A percentile compares a stretch with the other conserved stretches of the same genome.
Evolutionary conservation across 768 basidiomycete species (phyloP).

Genomic region (Serpula lacrymans): DNA sequence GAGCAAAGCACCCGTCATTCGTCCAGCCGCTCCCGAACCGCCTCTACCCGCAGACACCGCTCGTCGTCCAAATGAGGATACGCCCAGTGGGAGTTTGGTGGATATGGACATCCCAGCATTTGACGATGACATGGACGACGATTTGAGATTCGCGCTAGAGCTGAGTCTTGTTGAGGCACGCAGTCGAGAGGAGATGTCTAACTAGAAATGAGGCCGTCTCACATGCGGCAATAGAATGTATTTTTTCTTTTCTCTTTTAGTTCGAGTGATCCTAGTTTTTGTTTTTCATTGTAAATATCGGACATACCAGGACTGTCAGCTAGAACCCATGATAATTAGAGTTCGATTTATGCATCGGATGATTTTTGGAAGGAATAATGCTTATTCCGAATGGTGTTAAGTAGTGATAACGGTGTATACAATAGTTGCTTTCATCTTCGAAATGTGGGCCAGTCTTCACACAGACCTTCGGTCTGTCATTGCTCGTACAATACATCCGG

Average conservation of each 20-base stretch:
- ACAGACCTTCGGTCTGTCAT: constrained; percentile 67
- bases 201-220: not conserved
- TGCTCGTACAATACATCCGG: constrained; percentile 89
- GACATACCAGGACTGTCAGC: no score
- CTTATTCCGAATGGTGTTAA: no score
- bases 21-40: constrained; percentile 10
- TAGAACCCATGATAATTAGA: no score
- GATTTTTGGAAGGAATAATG: not conserved
- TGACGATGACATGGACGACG: constrained; percentile 54
- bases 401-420: not conserved
- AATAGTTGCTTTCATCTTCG: no score
- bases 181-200: constrained; percentile 8
- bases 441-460: constrained; percentile 35
- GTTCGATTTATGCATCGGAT: not conserved
- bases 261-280: not conserved
- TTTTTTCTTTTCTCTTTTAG: no score
- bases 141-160: constrained; percentile 62
- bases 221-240: no score
- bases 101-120: not conserved
- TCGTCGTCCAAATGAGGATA: constrained; percentile 1
- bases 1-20: constrained; percentile 7
- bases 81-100: no score
- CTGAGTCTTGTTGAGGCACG: constrained; percentile 60
- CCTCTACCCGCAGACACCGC: constrained; percentile 13
- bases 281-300: not conserved